phyloP scores from a whole-genome alignment of 768 basidiomycete species.

The Auricularia cornea region DNA sequence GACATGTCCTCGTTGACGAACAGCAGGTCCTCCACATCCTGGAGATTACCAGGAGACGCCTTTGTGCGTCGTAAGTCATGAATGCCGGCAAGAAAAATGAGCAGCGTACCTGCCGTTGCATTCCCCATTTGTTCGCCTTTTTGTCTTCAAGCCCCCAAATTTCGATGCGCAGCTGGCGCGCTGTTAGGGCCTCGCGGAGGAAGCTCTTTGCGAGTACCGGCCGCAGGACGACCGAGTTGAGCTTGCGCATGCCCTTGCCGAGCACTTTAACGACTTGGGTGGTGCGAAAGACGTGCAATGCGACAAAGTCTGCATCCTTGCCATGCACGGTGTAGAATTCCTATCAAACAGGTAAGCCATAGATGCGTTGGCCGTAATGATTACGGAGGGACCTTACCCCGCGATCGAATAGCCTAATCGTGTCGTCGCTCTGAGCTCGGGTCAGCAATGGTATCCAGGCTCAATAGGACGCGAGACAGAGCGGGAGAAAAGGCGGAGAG shows the following conservation, averaged over 20 bases:
- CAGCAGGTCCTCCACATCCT: conserved; percentile 58
- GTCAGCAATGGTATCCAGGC: too few species aligned
- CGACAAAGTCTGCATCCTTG: conserved; percentile 79
- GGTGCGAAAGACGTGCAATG: conserved; percentile 75
- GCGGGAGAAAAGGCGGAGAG: too few species aligned
- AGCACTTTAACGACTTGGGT: conserved; percentile 90
- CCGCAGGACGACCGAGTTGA: conserved; percentile 75
- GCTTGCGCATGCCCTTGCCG: conserved; percentile 39
- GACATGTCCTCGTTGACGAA: conserved; percentile 75
- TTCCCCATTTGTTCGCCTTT: conserved; percentile 61
- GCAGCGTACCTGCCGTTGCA: conserved; percentile 67
- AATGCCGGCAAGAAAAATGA: background rate
- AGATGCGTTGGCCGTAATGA: background rate
- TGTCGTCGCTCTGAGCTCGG: conserved; percentile 38
- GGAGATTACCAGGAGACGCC: conserved; percentile 72
- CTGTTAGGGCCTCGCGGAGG: conserved; percentile 81
- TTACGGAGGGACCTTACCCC: conserved; percentile 19
- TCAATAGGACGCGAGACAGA: too few species aligned
- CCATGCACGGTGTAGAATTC: conserved; percentile 89
- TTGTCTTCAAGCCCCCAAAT: conserved; percentile 82
- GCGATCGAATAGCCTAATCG: conserved; percentile 81
- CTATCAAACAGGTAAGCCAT: conserved; percentile 8
- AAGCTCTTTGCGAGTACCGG: conserved; percentile 69
- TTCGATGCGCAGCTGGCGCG: conserved; percentile 84
- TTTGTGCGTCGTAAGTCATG: too few species aligned